phyloP scores from a whole-genome alignment of 352 stramenopile genomes.

The Globisporangium carolinianum region DNA sequence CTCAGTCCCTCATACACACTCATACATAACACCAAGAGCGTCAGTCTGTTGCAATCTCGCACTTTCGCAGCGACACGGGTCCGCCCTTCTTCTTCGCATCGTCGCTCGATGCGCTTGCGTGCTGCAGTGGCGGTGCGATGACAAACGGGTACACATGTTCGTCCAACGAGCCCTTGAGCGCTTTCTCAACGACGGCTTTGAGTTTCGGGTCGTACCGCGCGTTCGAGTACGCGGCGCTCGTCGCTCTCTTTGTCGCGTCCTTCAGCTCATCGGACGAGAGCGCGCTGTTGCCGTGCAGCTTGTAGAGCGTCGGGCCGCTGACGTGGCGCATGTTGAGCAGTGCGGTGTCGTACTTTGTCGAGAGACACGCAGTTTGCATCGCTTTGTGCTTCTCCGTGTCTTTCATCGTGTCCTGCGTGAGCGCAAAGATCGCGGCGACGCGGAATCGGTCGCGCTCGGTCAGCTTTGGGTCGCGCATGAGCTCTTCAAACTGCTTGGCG shows the following conservation, averaged over 20 bases:
- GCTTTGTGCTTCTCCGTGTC: conserved; percentile 83
- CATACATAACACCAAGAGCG: conserved; percentile 7
- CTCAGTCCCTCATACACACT: not conserved
- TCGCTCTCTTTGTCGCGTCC: conserved; percentile 52
- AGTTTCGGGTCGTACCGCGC: conserved; percentile 70
- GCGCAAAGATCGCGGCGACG: conserved; percentile 89
- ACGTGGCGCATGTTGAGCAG: conserved; percentile 69
- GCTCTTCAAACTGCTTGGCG: conserved; percentile 84
- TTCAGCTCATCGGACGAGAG: conserved; percentile 60
- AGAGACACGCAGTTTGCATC: conserved; percentile 78
- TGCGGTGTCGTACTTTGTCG: conserved; percentile 48
- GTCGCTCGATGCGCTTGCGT: conserved; percentile 15
- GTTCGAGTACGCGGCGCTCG: conserved; percentile 70
- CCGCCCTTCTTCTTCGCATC: conserved; percentile 48
- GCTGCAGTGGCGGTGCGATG: conserved; percentile 58
- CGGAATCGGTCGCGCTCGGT: conserved; percentile 81
- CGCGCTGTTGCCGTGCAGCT: conserved; percentile 54
- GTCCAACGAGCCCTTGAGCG: conserved; percentile 55
- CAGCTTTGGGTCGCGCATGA: conserved; percentile 79
- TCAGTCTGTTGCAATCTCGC: not conserved
- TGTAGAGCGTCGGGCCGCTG: conserved; percentile 39
- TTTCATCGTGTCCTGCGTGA: conserved; percentile 90
- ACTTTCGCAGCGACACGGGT: conserved; percentile 73
- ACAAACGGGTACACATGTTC: conserved; percentile 77
- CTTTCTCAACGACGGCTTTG: conserved; percentile 49